These are phyloP conservation scores for Hymenoscyphus salicellus DNA, from an alignment of 2,329 filamentous ascomycete species.

Conservation along the genomic window DNA sequence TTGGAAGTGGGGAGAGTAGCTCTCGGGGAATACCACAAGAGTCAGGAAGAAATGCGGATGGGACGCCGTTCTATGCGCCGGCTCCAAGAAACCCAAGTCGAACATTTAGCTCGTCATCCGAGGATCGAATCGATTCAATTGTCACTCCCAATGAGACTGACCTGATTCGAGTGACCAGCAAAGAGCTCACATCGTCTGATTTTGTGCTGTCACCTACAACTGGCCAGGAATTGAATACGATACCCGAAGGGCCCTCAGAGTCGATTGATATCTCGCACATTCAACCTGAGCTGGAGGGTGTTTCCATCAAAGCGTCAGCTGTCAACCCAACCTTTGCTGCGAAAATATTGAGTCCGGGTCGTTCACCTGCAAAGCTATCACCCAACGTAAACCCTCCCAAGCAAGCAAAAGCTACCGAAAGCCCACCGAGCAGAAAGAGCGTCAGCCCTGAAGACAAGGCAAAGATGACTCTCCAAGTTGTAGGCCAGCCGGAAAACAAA, in stretches of 20 bases:
- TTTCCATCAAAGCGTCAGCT: slow-evolving; percentile 53
- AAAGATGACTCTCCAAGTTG: slow-evolving; percentile 23
- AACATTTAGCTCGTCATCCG: slow-evolving; percentile 28
- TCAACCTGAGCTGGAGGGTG: slow-evolving; percentile 58
- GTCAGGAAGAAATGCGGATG: slow-evolving; percentile 36
- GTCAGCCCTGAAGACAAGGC: slow-evolving; percentile 12
- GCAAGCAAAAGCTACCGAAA: slow-evolving; percentile 16
- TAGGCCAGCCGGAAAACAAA: slow-evolving; percentile 40
- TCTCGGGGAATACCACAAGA: slow-evolving; percentile 31
- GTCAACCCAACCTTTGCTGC: slow-evolving; percentile 39
- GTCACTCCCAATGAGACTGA: slow-evolving; percentile 26
- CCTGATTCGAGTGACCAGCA: slow-evolving; percentile 32
- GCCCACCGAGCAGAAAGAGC: slow-evolving; percentile 7
- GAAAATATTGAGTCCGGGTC: slow-evolving; percentile 30
- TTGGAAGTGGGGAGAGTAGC: slow-evolving; percentile 22
- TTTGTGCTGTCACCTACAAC: slow-evolving; percentile 26
- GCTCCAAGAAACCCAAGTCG: slow-evolving; percentile 34
- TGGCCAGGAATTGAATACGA: slow-evolving; percentile 19
- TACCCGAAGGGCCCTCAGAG: slow-evolving; percentile 26
- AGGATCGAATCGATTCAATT: slow-evolving; percentile 32
- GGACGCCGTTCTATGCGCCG: slow-evolving; percentile 36
- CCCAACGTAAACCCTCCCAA: slow-evolving; percentile 24
- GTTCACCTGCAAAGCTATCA: slow-evolving; percentile 29
- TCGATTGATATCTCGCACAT: slow-evolving; percentile 58
- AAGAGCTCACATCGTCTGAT: slow-evolving; percentile 34